Percentiles rank a stretch among this genome's conserved stretches.
Conservation (phyloP, 108 stramenopile genomes). For the Cylindrotheca closterium region DNA sequence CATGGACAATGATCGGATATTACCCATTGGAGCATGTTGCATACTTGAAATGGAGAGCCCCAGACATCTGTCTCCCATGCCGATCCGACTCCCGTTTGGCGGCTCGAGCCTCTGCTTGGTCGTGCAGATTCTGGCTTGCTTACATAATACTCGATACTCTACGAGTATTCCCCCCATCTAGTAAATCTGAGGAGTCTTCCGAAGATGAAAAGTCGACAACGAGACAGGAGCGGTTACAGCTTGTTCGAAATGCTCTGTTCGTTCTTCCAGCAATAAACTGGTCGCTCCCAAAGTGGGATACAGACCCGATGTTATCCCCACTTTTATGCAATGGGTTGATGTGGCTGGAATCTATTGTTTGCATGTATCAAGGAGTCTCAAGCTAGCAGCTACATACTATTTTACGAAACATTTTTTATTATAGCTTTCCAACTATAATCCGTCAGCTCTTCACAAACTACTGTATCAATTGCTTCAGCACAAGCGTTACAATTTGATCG, state of each 20-base stretch:
- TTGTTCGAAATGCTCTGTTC: constrained; percentile 63
- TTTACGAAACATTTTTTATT: too few relatives aligned
- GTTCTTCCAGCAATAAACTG: constrained; percentile 67
- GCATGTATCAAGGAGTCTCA: constrained; percentile 65
- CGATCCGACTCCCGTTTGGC: constrained; percentile 32
- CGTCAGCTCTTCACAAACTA: too few relatives aligned
- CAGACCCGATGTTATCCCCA: constrained; percentile 57
- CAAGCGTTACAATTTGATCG: too few relatives aligned
- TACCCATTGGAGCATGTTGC: constrained; percentile 80
- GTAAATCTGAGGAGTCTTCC: not conserved
- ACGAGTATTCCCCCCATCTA: constrained; percentile 6
- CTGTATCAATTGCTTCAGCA: too few relatives aligned
- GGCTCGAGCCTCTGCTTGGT: constrained; percentile 51
- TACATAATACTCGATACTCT: constrained; percentile 65
- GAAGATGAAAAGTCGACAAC: constrained; percentile 1
- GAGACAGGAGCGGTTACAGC: constrained; percentile 55
- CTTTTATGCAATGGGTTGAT: constrained; percentile 56
- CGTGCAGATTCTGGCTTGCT: constrained; percentile 68
- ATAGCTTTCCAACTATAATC: too few relatives aligned
- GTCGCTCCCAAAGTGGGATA: constrained; percentile 81
- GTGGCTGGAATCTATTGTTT: constrained; percentile 65
- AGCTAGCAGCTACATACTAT: not conserved
- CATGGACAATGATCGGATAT: constrained; percentile 71
- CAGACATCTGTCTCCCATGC: constrained; percentile 10
- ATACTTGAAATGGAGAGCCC: constrained; percentile 66